These are phyloP conservation scores for Sicyos baderoa DNA, from an alignment of 306 rosid species.

Conservation along the genomic window DNA sequence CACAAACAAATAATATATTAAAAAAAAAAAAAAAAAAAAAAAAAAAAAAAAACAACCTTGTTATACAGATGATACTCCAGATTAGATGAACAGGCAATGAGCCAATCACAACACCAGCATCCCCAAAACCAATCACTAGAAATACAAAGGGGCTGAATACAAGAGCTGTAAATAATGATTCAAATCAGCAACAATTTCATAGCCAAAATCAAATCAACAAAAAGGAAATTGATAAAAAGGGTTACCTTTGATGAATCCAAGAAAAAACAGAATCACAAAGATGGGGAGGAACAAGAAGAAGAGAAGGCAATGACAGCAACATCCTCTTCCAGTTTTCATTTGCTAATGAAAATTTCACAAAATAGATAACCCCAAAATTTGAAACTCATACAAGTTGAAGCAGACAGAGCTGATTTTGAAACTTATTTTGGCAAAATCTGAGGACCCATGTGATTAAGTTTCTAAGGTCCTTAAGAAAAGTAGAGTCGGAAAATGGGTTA, in stretches of 20 bases:
- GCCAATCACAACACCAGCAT: conserved; percentile 10
- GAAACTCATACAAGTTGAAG: not conserved
- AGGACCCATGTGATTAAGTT: not conserved
- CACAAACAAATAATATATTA: not conserved
- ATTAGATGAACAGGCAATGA: conserved; percentile 21
- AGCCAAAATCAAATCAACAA: not conserved
- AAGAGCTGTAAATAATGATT: not conserved
- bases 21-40: no score
- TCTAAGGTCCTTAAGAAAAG: no score
- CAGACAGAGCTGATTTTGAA: not conserved
- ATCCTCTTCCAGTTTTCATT: conserved; percentile 17
- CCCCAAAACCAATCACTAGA: conserved; percentile 23
- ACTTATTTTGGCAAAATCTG: not conserved
- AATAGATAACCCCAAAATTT: not conserved
- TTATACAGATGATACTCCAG: conserved; percentile 20
- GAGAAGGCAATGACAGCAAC: conserved; percentile 2
- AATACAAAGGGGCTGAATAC: conserved; percentile 21
- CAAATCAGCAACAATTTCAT: not conserved
- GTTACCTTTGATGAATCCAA: conserved; percentile 21
- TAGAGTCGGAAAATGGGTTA: no score
- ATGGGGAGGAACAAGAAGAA: conserved; percentile 21
- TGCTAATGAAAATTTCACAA: not conserved
- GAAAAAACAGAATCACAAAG: conserved; percentile 19
- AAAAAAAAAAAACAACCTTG: not conserved
- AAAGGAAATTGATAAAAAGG: not conserved